Percentiles rank a stretch among this genome's conserved stretches.
Conservation (phyloP, 2,329 filamentous ascomycete genomes). For the Aspergillus sojae region DNA sequence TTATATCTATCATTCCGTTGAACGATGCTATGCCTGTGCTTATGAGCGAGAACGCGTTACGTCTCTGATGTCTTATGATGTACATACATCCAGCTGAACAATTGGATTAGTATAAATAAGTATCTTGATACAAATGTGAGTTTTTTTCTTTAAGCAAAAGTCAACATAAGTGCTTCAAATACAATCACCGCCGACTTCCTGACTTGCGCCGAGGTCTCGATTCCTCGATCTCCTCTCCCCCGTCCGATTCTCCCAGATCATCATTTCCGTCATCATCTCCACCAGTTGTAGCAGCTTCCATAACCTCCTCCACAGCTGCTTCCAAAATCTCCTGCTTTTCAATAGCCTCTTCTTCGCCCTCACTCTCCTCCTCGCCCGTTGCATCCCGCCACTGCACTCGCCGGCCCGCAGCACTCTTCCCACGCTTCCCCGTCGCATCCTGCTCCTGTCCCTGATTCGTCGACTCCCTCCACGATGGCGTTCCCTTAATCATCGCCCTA, state of each 20-base stretch:
- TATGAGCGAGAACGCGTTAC: constrained; percentile 5
- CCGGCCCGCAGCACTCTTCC: constrained; percentile 4
- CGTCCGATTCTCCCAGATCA: constrained; percentile 24
- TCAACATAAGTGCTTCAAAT: neutral
- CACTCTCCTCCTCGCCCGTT: constrained; percentile 18
- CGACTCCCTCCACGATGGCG: constrained; percentile 32
- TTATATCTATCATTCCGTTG: neutral
- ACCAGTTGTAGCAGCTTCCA: constrained; percentile 21
- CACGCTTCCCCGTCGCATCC: constrained; percentile 10
- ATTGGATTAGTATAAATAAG: neutral
- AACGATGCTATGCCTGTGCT: constrained; percentile 5
- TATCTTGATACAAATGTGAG: neutral
- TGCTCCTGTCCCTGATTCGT: constrained; percentile 8
- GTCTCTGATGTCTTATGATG: constrained; percentile 13
- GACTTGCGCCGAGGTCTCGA: neutral
- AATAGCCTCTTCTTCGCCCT: constrained; percentile 35
- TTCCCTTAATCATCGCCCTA: constrained; percentile 35
- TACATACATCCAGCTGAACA: constrained; percentile 5
- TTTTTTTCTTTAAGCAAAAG: neutral
- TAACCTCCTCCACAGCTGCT: constrained; percentile 31
- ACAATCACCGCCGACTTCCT: neutral
- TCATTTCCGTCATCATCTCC: constrained; percentile 31
- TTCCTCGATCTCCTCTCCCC: constrained; percentile 14
- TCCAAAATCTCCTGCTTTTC: constrained; percentile 35
- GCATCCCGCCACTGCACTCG: constrained; percentile 27